These are phyloP conservation scores for Aegilops speltoides DNA, from an alignment of 176 grass and related monocot genomes.

Conservation along the genomic window DNA sequence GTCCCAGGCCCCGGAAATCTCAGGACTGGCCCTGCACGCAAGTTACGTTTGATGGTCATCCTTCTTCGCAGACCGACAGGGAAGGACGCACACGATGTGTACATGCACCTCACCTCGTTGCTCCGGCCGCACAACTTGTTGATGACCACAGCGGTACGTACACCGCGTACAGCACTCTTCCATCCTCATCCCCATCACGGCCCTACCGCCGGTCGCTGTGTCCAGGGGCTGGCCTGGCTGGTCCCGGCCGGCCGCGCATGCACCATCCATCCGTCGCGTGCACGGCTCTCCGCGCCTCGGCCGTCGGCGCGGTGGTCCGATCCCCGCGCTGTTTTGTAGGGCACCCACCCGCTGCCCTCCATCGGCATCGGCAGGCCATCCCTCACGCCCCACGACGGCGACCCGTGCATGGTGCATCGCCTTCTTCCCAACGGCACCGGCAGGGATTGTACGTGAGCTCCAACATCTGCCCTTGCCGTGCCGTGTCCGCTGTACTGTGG, in stretches of 20 bases:
- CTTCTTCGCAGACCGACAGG: no score
- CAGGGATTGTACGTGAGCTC: no score
- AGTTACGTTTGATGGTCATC: no score
- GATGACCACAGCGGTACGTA: not conserved
- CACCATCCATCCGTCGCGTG: not conserved
- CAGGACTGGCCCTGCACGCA: no score
- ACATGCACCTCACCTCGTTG: no score
- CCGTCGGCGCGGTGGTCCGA: not conserved
- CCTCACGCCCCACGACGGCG: not conserved
- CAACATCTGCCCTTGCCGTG: no score
- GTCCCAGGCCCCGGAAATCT: no score
- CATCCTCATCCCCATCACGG: not conserved
- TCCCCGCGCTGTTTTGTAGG: no score
- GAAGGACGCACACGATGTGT: no score
- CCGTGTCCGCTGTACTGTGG: no score
- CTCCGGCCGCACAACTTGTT: no score
- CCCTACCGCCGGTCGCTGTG: not conserved
- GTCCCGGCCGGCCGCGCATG: not conserved
- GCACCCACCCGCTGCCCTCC: not conserved
- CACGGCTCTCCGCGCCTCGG: not conserved
- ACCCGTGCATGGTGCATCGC: not conserved
- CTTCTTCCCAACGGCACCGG: not conserved
- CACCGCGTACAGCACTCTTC: no score
- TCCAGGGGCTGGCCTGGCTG: not conserved
- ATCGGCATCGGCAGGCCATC: not conserved